Evolutionary conservation across 352 stramenopile genomes (phyloP).

Genomic region (Globisporangium cylindrosporum): DNA sequence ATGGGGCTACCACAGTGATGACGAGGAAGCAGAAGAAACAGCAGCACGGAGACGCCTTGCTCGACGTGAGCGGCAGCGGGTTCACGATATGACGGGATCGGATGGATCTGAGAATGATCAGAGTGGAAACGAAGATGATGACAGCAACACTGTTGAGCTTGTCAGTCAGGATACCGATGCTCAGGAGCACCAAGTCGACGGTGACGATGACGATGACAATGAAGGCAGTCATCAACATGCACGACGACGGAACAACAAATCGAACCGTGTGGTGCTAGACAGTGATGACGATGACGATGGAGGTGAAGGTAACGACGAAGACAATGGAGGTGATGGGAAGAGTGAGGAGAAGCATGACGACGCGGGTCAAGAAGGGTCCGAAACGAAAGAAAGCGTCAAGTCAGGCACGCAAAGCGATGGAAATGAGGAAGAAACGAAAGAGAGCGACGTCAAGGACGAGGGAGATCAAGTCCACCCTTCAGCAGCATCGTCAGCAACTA

Average conservation of each 20-base stretch:
- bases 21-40: conserved; percentile 36
- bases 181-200: not conserved
- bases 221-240: not conserved
- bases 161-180: conserved; percentile 14
- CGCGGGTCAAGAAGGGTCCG: not conserved
- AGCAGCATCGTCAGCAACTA: not conserved
- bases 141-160: conserved; percentile 5
- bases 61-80: not conserved
- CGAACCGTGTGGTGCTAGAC: conserved; percentile 19
- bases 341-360: conserved; percentile 8
- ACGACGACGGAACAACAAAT: conserved; percentile 11
- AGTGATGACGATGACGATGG: conserved; percentile 43
- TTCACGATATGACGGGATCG: conserved; percentile 15
- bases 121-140: no score
- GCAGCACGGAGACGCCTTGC: not conserved
- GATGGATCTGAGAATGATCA: not conserved
- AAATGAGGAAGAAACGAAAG: not conserved
- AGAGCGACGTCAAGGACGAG: not conserved
- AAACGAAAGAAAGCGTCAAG: not conserved
- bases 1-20: conserved; percentile 28
- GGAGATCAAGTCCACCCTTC: not conserved
- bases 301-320: conserved; percentile 21
- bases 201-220: conserved; percentile 8
- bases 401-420: not conserved
- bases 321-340: conserved; percentile 9